Evolutionary conservation across 2,329 filamentous ascomycete genomes (phyloP), one percentile per base, ranked within the genome.

Genomic region (Harringtonia aguacate): DNA sequence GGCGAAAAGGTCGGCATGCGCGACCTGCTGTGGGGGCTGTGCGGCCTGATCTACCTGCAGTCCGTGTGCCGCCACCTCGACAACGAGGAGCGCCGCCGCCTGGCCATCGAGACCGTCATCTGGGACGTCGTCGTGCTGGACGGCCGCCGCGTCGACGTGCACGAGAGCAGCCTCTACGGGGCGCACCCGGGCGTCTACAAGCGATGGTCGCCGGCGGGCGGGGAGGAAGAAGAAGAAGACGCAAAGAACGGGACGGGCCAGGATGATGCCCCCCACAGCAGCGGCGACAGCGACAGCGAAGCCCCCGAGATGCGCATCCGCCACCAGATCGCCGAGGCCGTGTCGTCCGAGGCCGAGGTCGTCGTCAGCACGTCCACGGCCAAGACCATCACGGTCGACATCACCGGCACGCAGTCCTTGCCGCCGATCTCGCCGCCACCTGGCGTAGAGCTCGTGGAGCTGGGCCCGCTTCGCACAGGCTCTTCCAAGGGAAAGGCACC

Each of bases 101-200:
- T 68, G 8, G 63, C 63, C 12, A 64, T 66, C 17, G 75, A 80
- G 45, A 74, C 81, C 48, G 61, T 76, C 2, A 65, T 84, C 9
- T 83, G 79, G 79, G 79, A 84, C 53, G 72, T 82, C 4, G 76
- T 83, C 8, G 73, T 83, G 0, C 61, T 81, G 15, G 70, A 74
- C 52, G 75, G 75, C 9, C 66, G 70, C 37, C 68, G 73, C 30
- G 70, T 81, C 27, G 77, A 80, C 48, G 62, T 79, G 5, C 62
- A 66, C 41, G 63, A 66, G 13, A 60, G 29, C 36, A 50, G 49
- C 17, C 41, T 64, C 1, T 59, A 61, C 38, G 58, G 58, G 3
- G 50, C 54, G 5, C 56, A 62, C 46, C 47, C 50, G 4, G 54
- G 56, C 4, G 47, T 48, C 6, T 56, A 59, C 41, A 24, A 15